Base-by-base conservation (phyloP, 108 stramenopile species). In the Cyclotella choctawhatcheeana region DNA sequence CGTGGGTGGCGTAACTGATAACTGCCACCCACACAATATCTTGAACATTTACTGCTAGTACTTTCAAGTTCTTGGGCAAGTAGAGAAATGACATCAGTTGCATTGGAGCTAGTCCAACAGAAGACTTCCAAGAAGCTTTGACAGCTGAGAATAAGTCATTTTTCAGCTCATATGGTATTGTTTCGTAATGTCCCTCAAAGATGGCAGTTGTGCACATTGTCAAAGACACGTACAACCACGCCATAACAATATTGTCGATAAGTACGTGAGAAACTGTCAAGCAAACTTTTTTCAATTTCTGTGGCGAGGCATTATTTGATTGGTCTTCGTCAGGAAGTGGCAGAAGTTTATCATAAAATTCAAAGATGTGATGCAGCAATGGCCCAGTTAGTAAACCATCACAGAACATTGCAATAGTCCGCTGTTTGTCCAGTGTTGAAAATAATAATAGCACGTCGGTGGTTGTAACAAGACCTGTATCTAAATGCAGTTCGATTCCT, bases 311-410 rank as follows among this genome's bases (percentile, higher is more conserved):
- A 37, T 53, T 5, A 51, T 12, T 2, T 31, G 8, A 10, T 31
- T 63, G 60, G 1, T 22, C 35, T 44, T 47, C 56, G 20, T 64
- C 61, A 25, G 51, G 62, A 8, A 67, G 70, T n/a, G 80, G 80
- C 7, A 70, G 48, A 31, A 81, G 50, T 18, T 50, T 58, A 51
- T 81, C 80, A 22, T 81, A 81, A n/a, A 69, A 54, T 29, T 59
- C 68, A 44, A 74, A 81, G 0, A 66, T 73, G 48, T 47, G 74
- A 58, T 81, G 80, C 12, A 81, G 64, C 6, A 81, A 13, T 1
- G 80, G 80, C 8, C 80, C 80, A 0, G 80, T 81, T 40, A 67
- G 67, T 29, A 81, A 18, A 18, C 80, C 80, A n/a, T 81, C 80
- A 37, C 26, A 30, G 44, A 74, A 81, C 69, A 81, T 74, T 8